Evolutionary conservation across 139 green algal species (phyloP).

Genomic region (Volvox africanus): DNA sequence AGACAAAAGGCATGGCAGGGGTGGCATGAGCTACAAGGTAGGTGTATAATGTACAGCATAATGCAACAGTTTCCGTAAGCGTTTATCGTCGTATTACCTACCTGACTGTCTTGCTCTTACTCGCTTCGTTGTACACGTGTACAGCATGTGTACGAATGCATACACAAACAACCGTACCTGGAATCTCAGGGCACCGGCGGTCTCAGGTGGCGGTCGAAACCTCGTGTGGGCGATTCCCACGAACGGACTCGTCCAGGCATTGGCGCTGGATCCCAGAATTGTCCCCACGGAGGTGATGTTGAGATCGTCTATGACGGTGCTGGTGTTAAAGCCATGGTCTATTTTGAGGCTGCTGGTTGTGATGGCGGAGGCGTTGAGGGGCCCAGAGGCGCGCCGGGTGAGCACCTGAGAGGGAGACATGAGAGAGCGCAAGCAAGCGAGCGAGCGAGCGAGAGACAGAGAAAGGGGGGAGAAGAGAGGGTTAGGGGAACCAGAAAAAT

Average conservation of each 20-base stretch:
- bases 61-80: too few relatives aligned
- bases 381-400: background rate
- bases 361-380: background rate
- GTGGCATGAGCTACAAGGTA: too few relatives aligned
- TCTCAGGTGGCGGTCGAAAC: background rate
- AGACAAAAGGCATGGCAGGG: background rate
- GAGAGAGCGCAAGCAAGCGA: too few relatives aligned
- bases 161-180: background rate
- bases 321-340: background rate
- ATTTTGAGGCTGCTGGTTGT: background rate
- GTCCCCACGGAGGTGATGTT: background rate
- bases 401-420: conserved; percentile 8
- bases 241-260: background rate
- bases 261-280: background rate
- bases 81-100: too few relatives aligned
- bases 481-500: too few relatives aligned
- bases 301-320: background rate
- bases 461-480: background rate
- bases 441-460: background rate
- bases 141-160: too few relatives aligned
- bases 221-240: conserved; percentile 5
- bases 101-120: too few relatives aligned
- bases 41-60: background rate
- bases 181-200: background rate
- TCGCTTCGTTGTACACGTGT: too few relatives aligned